These are phyloP conservation scores for Pythium guiyangense DNA, from an alignment of 352 stramenopile genomes.

Conservation along the genomic window DNA sequence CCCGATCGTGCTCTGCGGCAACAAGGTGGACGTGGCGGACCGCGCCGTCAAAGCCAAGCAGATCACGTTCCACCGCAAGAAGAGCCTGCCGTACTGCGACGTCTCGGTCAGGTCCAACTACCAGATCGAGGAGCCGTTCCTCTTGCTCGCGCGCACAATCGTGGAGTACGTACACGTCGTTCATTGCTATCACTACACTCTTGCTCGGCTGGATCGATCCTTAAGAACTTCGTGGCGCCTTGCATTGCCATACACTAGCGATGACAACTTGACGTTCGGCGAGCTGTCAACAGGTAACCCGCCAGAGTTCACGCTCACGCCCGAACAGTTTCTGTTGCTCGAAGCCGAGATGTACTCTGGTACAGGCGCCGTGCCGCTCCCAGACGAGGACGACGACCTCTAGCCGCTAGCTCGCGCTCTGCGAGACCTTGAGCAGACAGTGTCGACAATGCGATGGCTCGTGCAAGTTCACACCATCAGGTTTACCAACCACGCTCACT, in stretches of 20 bases:
- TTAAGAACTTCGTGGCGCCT: constrained; percentile 8
- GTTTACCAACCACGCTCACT: no score
- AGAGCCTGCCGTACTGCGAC: constrained; percentile 99
- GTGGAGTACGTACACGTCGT: constrained; percentile 85
- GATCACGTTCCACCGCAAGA: constrained; percentile 99
- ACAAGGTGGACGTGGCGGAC: constrained; percentile 99
- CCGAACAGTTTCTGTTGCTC: constrained; percentile 90
- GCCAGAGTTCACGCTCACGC: constrained; percentile 95
- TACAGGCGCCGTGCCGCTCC: constrained; percentile 89
- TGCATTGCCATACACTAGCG: constrained; percentile 39
- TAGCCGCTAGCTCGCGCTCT: no score
- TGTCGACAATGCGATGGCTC: no score
- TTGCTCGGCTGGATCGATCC: neutral
- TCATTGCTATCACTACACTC: no score
- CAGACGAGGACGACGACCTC: no score
- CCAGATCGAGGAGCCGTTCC: constrained; percentile 99
- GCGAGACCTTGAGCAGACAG: no score
- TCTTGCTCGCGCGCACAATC: constrained; percentile 99
- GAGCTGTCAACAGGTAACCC: constrained; percentile 95
- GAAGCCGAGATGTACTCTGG: constrained; percentile 90
- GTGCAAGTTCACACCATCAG: no score
- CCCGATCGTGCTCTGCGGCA: constrained; percentile 98
- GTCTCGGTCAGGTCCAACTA: constrained; percentile 99
- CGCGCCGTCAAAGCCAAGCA: constrained; percentile 99
- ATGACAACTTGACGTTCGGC: constrained; percentile 99